phyloP scores from a whole-genome alignment of 2,329 filamentous ascomycete species.

The Onygena corvina region DNA sequence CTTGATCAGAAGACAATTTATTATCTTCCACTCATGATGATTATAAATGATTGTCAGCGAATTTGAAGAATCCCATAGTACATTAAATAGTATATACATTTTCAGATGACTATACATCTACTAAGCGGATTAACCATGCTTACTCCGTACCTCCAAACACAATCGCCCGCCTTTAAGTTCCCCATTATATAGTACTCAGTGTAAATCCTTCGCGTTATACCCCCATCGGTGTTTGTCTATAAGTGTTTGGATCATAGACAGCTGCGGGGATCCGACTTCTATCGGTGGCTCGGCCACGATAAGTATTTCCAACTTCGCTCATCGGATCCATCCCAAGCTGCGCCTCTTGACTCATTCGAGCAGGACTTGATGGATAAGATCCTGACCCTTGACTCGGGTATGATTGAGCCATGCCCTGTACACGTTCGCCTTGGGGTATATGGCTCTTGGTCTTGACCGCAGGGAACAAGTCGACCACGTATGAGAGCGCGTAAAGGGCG shows the following conservation, averaged over 20 bases:
- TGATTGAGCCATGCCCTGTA: conserved; percentile 19
- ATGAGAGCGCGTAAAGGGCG: conserved; percentile 76
- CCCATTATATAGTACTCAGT: neutral
- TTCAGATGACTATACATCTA: too few relatives aligned
- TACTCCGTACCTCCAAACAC: neutral
- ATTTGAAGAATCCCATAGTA: too few relatives aligned
- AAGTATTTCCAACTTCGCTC: conserved; percentile 22
- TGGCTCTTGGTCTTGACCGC: conserved; percentile 51
- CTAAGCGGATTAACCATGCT: too few relatives aligned
- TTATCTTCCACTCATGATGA: too few relatives aligned
- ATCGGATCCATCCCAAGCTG: conserved; percentile 30
- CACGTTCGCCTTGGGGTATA: conserved; percentile 31
- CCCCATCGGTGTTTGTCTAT: neutral
- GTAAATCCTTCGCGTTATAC: neutral
- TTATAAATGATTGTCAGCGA: too few relatives aligned
- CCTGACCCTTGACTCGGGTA: conserved; percentile 1
- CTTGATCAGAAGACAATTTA: neutral
- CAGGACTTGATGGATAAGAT: conserved; percentile 3
- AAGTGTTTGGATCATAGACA: neutral
- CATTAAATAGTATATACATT: too few relatives aligned
- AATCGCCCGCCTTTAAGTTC: neutral
- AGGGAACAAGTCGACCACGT: conserved; percentile 75
- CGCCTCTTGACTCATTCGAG: conserved; percentile 24
- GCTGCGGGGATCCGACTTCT: neutral
- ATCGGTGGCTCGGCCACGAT: conserved; percentile 13